phyloP scores from a whole-genome alignment of 108 stramenopile species.

The Tribonema minus region DNA sequence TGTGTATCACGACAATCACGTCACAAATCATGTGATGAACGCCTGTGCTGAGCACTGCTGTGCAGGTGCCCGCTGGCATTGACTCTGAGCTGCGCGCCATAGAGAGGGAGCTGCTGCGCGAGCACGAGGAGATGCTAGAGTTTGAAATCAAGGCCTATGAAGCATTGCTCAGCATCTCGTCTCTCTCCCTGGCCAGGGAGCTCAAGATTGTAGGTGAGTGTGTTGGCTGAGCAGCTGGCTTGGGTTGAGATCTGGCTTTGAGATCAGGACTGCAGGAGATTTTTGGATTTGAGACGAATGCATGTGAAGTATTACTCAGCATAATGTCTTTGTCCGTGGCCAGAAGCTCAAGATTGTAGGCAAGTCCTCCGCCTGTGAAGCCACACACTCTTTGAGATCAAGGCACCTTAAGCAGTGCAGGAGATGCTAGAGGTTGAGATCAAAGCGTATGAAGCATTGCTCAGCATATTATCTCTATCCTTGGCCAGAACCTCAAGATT shows the following conservation, averaged over 20 bases:
- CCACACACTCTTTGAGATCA: too few species aligned
- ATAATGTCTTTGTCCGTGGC: constrained; percentile 23
- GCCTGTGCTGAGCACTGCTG: too few species aligned
- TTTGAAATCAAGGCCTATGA: constrained; percentile 40
- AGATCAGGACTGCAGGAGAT: too few species aligned
- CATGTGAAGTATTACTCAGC: constrained; percentile 23
- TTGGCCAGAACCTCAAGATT: constrained; percentile 9
- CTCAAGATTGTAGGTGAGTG: background rate
- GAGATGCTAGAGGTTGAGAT: constrained; percentile 27
- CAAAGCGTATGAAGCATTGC: constrained; percentile 29
- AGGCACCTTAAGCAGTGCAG: too few species aligned
- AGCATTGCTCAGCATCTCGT: constrained; percentile 23
- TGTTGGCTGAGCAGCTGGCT: too few species aligned
- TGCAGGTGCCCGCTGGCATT: background rate
- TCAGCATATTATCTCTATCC: constrained; percentile 13
- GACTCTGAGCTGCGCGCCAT: background rate
- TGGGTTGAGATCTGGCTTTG: too few species aligned
- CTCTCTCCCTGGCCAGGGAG: constrained; percentile 22
- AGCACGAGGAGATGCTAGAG: background rate
- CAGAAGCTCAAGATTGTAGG: background rate
- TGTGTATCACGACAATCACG: too few species aligned
- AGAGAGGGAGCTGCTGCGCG: background rate
- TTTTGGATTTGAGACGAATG: constrained; percentile 27
- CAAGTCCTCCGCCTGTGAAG: too few species aligned
- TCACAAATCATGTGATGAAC: too few species aligned